A percentile compares a stretch with the other conserved stretches of the same genome.
phyloP scores from a whole-genome alignment of 1,284 basidiomycete genomes.

The Exsudoporus floridanus region DNA sequence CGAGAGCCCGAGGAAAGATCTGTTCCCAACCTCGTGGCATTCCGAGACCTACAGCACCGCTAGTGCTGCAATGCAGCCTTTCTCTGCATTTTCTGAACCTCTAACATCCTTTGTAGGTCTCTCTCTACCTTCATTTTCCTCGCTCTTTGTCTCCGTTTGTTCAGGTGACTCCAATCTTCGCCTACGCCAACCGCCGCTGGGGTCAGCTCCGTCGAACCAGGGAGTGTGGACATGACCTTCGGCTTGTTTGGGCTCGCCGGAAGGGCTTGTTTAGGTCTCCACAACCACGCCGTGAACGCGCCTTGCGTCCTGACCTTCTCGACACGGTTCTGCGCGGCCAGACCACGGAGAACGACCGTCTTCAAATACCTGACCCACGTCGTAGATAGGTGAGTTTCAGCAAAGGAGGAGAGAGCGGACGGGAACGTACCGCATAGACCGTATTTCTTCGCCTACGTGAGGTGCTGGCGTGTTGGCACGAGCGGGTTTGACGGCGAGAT shows the following conservation, averaged over 20 bases:
- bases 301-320: constrained; percentile 42
- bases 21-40: background rate
- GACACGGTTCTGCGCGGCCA: constrained; percentile 44
- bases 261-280: constrained; percentile 33
- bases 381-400: background rate
- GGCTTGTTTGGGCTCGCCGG: background rate
- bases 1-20: background rate
- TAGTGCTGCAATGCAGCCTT: background rate
- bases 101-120: constrained; percentile 34
- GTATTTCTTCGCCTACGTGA: constrained; percentile 46
- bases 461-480: constrained; percentile 30
- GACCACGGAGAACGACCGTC: constrained; percentile 47
- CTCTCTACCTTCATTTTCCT: constrained; percentile 40
- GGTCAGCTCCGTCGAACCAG: constrained; percentile 18
- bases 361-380: constrained; percentile 55
- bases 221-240: background rate
- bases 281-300: constrained; percentile 39
- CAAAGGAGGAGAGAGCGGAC: background rate
- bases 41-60: background rate
- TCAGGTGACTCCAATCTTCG: constrained; percentile 57
- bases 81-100: constrained; percentile 24
- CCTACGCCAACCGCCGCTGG: constrained; percentile 48
- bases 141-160: constrained; percentile 47
- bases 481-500: constrained; percentile 16
- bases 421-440: constrained; percentile 49